Evolutionary conservation across 164 flowering plant species (phyloP), one percentile per base, ranked within the genome.

Genomic region (Liriodendron chinense): DNA sequence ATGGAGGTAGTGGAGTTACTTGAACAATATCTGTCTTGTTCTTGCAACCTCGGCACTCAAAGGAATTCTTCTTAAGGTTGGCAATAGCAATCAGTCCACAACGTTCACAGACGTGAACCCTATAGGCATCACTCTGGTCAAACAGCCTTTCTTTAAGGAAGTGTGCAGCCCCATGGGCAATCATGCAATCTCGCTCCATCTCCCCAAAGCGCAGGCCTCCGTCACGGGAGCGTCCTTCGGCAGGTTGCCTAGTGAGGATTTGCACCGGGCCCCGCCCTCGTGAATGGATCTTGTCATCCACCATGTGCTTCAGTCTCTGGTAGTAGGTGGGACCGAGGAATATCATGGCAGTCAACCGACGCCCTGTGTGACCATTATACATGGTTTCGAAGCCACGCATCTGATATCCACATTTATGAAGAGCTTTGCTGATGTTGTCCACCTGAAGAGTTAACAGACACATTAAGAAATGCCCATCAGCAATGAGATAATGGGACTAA

Each of bases 141-240:
- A 92, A 94, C 78, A 93, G 65, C 72, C 98, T 80, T 72, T 93
- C 98, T 69, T 93, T 93, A 22, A 93, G 91, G 70, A 94, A 92
- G 77, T 92, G 87, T 56, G 97, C 94, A 69, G 97, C 97, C n/a
- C 98, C 96, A 83, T 92, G 97, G 10, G 97, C 98, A 82, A 93
- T 94, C 95, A 93, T 94, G 72, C 94, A 94, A 77, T 96, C 98
- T 13, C 97, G 85, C 70, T 96, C 98, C 97, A 96, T 96, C 79
- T 96, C 99, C 64, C 98, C 98, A 84, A 96, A 96, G 7, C 99
- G 89, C n/a, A 96, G 92, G 62, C 98, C 97, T 75, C 99, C 97
- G 81, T 96, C 97, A 80, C 97, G 97, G 1, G 98, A 92, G 50
- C 97, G 91, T 3, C 99, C 98, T 79, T 96, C 98, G 16, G 99